Conservation (phyloP, 2,329 filamentous ascomycete species). For the Dothideomycetes sp. region DNA sequence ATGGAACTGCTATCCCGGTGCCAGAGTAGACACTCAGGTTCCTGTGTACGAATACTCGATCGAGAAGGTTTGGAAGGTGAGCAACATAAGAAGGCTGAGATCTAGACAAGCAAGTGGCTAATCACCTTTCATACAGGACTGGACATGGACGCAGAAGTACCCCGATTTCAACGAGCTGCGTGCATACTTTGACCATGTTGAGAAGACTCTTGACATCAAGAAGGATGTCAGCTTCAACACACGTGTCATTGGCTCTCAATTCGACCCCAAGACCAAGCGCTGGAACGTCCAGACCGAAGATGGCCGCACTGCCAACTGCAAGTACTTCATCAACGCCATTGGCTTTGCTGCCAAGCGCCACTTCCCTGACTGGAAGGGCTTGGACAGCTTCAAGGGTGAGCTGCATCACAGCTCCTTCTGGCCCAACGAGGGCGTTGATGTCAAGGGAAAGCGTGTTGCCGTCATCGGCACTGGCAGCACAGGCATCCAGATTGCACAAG, state of each 20-base stretch:
- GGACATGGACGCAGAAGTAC: conserved; percentile 40
- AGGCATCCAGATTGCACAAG: conserved; percentile 32
- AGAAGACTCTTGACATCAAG: conserved; percentile 45
- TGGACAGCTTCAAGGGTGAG: conserved; percentile 32
- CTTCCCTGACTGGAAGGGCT: conserved; percentile 28
- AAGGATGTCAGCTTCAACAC: conserved; percentile 51
- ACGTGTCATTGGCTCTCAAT: conserved; percentile 44
- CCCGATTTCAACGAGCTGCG: conserved; percentile 37
- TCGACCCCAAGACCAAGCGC: conserved; percentile 37
- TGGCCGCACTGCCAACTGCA: conserved; percentile 35
- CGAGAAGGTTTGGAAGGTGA: conserved; percentile 36
- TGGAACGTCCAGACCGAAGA: conserved; percentile 47
- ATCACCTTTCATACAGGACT: conserved; percentile 32
- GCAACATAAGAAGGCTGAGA: neutral
- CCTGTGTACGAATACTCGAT: conserved; percentile 42
- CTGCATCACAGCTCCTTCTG: conserved; percentile 34
- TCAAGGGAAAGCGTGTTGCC: conserved; percentile 31
- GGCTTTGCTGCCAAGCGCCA: conserved; percentile 32
- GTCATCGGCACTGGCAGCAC: conserved; percentile 37
- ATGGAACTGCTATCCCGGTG: conserved; percentile 34
- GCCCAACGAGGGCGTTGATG: conserved; percentile 27
- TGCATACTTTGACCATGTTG: conserved; percentile 53
- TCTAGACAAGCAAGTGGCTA: neutral
- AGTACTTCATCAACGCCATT: conserved; percentile 31
- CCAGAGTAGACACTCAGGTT: conserved; percentile 39